Evolutionary conservation across 257 asterid species (phyloP), one percentile per base, ranked within the genome.

Genomic region (Agastache rugosa): DNA sequence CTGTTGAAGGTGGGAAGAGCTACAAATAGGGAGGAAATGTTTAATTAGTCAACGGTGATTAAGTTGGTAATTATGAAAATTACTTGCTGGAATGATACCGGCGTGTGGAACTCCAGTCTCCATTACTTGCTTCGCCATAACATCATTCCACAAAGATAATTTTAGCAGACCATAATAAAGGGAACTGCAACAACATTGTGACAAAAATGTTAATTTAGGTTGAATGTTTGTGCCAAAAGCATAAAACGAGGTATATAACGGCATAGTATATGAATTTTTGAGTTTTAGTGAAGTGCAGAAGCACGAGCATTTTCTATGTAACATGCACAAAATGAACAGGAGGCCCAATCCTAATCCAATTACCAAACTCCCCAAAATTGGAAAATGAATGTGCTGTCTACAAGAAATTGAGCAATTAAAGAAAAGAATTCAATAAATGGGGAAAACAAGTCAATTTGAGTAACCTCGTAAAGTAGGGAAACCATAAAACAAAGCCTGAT

Each of bases 11-110:
- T 44, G 29, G 50, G 69, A 72, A 25, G 51, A 3, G 20, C 62
- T 50, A 27, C 64, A 20, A 63, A 73, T 48, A 27, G 47, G 69
- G 54, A 34, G 61, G 71, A 61, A 14, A 60, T 60, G 50, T 54
- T 6, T 14, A 58, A 67, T 55, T 56, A 50, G 56, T 37, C 35
- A 25, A 19, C 8, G 8, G 63, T 11, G 41, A 48, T 27, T 9
- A 48, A 67, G 72, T 35, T 29, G 51, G 34, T 29, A 4, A 3
- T 29, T 29, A 29, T 29, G 34, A 29, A 29, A 29, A 29, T 4
- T 29, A 29, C 34, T 29, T 29, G 34, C 34, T 29, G 5, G 34
- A 29, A 29, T 29, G 34, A 29, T 29, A 29, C 34, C 34, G 34
- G 5, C 34, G 5, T 0, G 34, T 29, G 34, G 5, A 29, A 29